phyloP scores from a whole-genome alignment of 1,284 basidiomycete species.

The Ustilago sp. region DNA sequence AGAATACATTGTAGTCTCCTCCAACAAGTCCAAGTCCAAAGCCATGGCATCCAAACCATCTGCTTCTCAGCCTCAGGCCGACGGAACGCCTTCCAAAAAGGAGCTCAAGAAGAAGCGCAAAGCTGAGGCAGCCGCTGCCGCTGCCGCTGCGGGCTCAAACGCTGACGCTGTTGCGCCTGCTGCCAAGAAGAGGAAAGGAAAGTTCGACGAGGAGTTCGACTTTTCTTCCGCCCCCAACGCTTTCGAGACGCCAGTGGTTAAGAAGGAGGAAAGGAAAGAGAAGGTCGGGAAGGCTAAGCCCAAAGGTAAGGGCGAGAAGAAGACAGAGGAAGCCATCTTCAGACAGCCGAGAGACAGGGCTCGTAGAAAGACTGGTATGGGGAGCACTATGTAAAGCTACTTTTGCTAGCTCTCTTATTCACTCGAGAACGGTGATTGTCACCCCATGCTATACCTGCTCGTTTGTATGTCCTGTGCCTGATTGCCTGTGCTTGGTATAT shows the following conservation, averaged over 20 bases:
- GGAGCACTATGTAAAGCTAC: constrained; percentile 27
- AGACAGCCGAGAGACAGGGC: constrained; percentile 44
- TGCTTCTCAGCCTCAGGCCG: neutral
- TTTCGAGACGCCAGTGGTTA: constrained; percentile 15
- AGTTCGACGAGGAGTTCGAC: constrained; percentile 40
- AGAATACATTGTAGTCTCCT: constrained; percentile 43
- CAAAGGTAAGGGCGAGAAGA: constrained; percentile 10
- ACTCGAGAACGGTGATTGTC: no score
- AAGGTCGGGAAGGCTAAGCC: neutral
- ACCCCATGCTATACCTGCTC: no score
- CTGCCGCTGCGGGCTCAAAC: neutral
- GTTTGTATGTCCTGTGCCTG: no score
- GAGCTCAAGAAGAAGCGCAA: constrained; percentile 45
- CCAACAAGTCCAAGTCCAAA: constrained; percentile 16
- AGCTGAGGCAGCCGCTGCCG: constrained; percentile 12
- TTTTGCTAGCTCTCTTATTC: neutral
- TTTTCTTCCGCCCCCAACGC: constrained; percentile 23
- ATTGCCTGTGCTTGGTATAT: no score
- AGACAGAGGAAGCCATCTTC: constrained; percentile 15
- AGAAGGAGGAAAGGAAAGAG: constrained; percentile 1
- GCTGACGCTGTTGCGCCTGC: neutral
- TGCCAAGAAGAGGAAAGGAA: constrained; percentile 23
- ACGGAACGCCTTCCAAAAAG: constrained; percentile 16
- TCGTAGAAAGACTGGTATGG: constrained; percentile 34
- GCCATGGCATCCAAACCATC: constrained; percentile 18